These are phyloP conservation scores for Microstegium vimineum DNA, from an alignment of 176 grass and related monocot genomes.

Conservation along the genomic window DNA sequence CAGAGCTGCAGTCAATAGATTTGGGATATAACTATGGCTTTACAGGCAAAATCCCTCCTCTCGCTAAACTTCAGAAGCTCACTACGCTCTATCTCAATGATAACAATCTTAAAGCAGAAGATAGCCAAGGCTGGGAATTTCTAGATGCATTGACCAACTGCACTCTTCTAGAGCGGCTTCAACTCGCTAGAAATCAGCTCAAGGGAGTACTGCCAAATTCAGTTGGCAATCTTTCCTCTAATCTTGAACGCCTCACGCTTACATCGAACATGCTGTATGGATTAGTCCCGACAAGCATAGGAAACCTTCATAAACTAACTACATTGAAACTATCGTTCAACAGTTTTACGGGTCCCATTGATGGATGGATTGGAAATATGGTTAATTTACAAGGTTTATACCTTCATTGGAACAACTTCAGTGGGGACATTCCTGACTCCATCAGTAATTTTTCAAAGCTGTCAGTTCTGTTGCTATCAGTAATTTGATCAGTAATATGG, in stretches of 20 bases:
- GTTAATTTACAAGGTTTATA: slow-evolving; percentile 11
- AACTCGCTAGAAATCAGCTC: slow-evolving; percentile 12
- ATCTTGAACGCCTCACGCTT: background rate
- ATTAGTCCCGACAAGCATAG: slow-evolving; percentile 22
- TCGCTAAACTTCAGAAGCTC: background rate
- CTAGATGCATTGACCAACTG: background rate
- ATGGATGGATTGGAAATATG: slow-evolving; percentile 10
- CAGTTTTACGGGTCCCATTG: slow-evolving; percentile 17
- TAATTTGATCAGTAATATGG: too few relatives aligned
- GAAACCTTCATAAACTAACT: slow-evolving; percentile 30
- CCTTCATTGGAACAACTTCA: slow-evolving; percentile 3
- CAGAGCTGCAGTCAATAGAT: background rate
- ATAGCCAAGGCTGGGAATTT: background rate
- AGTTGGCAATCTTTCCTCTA: slow-evolving; percentile 32
- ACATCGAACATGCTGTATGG: slow-evolving; percentile 16
- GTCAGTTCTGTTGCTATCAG: background rate
- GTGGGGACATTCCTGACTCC: slow-evolving; percentile 22
- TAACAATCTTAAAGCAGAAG: background rate
- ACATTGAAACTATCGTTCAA: background rate
- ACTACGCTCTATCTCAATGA: background rate
- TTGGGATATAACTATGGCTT: background rate
- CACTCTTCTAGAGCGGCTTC: background rate
- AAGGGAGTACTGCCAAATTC: slow-evolving; percentile 30
- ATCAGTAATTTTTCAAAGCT: slow-evolving; percentile 37
- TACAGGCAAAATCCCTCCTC: background rate